Evolutionary conservation across 2,329 filamentous ascomycete species (phyloP).

Genomic region (Penicillium sp.): DNA sequence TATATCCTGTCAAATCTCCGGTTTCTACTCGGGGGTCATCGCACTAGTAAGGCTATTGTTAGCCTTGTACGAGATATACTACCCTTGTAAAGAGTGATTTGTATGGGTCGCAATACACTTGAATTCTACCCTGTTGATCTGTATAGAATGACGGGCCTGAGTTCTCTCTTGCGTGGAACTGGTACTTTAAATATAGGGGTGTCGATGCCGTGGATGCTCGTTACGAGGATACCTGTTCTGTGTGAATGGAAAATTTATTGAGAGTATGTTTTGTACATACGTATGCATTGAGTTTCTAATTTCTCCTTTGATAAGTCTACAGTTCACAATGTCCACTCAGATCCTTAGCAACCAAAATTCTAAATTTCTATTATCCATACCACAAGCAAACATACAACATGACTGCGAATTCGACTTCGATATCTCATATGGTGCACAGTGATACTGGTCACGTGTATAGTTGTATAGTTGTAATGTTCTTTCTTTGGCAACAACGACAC

Average conservation of each 20-base stretch:
- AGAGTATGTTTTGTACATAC: neutral
- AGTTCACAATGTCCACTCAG: neutral
- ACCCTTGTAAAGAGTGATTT: neutral
- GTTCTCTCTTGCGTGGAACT: neutral
- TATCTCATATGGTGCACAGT: no score
- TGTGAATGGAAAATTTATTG: neutral
- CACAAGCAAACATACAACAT: neutral
- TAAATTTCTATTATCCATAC: neutral
- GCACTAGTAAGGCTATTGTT: neutral
- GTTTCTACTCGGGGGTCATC: neutral
- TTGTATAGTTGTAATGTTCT: neutral
- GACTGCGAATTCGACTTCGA: neutral
- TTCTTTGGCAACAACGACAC: neutral
- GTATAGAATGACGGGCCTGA: neutral
- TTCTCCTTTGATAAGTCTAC: neutral
- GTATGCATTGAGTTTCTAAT: neutral
- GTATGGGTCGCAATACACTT: neutral
- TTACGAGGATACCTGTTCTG: neutral
- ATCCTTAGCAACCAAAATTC: neutral
- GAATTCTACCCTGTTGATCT: neutral
- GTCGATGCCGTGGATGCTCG: neutral
- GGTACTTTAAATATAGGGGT: neutral
- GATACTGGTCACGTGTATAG: neutral
- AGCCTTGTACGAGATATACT: neutral
- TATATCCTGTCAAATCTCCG: neutral